These are phyloP conservation scores for Aspergillaceae sp. DNA, from an alignment of 2,329 filamentous ascomycete genomes.

Conservation along the genomic window DNA sequence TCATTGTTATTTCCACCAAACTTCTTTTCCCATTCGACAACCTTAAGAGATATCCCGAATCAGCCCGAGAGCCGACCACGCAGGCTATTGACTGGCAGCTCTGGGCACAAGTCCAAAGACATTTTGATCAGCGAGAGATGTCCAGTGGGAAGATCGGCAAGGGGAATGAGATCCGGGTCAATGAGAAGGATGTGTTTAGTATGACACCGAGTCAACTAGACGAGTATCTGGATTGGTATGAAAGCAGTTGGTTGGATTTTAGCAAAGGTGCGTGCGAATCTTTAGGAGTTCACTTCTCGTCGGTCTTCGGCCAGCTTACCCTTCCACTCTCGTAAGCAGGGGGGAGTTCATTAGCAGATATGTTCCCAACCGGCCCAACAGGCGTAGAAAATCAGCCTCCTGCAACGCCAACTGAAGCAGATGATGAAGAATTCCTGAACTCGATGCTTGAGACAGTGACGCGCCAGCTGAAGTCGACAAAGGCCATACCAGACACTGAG, in stretches of 20 bases:
- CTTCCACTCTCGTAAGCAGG: conserved; percentile 5
- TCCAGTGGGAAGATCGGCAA: conserved; percentile 30
- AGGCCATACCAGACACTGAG: conserved; percentile 30
- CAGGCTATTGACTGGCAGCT: conserved; percentile 61
- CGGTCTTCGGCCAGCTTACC: conserved; percentile 1
- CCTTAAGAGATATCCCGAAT: conserved; percentile 42
- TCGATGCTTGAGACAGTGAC: conserved; percentile 38
- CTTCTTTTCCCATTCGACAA: conserved; percentile 67
- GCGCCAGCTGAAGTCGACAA: conserved; percentile 30
- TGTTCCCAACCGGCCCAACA: conserved; percentile 32
- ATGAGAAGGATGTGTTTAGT: conserved; percentile 53
- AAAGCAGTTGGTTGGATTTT: conserved; percentile 49
- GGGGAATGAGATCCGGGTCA: conserved; percentile 46
- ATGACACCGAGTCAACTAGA: conserved; percentile 59
- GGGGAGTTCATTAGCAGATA: conserved; percentile 29
- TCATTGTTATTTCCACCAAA: conserved; percentile 69
- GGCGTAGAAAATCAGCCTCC: conserved; percentile 8
- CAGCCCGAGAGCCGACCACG: conserved; percentile 48
- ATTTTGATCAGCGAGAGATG: conserved; percentile 26
- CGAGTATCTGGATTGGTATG: conserved; percentile 72
- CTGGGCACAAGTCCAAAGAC: conserved; percentile 53
- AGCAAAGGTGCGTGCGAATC: conserved; percentile 16
- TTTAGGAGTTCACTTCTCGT: background rate
- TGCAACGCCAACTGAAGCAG: conserved; percentile 5
- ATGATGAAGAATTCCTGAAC: conserved; percentile 22